Evolutionary conservation across 805 yeast species (phyloP), one percentile per base, ranked within the genome.

Genomic region (Saccharomyces paradoxus): DNA sequence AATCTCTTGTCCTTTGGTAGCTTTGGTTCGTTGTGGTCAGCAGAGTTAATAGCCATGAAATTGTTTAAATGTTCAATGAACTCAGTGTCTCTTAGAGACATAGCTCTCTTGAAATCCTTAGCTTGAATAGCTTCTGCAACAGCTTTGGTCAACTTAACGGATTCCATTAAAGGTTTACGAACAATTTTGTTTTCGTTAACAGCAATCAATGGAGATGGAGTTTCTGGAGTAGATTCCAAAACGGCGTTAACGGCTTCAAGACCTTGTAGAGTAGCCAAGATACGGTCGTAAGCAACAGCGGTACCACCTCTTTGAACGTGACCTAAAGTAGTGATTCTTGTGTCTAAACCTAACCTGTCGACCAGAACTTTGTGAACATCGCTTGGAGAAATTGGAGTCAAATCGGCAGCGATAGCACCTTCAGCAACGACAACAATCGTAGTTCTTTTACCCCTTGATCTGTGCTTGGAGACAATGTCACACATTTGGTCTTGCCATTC

Each of bases 291-390:
- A 0, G 90, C 89, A 50, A 83, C 89, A 1, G 92, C 89, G 24
- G 86, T 77, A 65, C 92, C 92, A 73, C 92, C 92, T 73, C 92
- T 77, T 73, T 86, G 92, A 47, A 86, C 91, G 61, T 86, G 92
- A 26, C 92, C 92, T 62, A 86, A 73, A 4, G 86, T 84, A 50
- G 92, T 86, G 62, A 85, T 78, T 72, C 95, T 77, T 5, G 92
- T 86, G 66, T 87, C 95, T 51, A 87, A 72, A 10, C 89, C 89
- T 56, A 86, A 71, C 59, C 77, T 80, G 49, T 77, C 79, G 21
- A 82, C 87, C 56, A 87, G 73, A 9, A 82, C 87, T 21, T 81
- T 74, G 63, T 80, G 81, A 29, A 87, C 92, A 55, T 83, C 81
- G 49, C 81, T 77, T 28, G 87, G 75, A 4, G 86, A 74, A 56